Conservation (phyloP, 78 protist genomes). For the slime mould (Dictyostelium discoideum) region DNA sequence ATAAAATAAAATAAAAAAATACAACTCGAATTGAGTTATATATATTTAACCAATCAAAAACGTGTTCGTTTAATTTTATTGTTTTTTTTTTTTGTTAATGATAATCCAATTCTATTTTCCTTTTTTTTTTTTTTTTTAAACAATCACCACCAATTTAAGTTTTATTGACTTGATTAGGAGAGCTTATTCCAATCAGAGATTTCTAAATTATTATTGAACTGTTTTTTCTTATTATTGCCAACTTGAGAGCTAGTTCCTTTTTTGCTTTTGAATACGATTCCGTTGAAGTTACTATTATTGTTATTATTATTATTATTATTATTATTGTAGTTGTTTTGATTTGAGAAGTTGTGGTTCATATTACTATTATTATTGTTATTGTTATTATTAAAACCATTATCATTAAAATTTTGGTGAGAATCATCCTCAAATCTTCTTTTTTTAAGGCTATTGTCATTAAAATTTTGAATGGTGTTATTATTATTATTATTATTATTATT, state of each 20-base stretch:
- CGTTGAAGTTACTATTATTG: not conserved
- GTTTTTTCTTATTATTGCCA: not conserved
- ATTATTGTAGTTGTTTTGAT: too few species aligned
- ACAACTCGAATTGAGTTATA: not conserved
- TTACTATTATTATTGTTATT: not conserved
- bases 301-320: not conserved
- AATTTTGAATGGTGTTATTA: not conserved
- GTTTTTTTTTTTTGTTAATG: not conserved
- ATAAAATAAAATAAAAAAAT: not conserved
- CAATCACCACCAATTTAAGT: too few species aligned
- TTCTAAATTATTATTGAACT: not conserved
- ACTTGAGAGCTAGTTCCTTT: not conserved
- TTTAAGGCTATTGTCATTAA: not conserved
- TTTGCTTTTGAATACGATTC: not conserved
- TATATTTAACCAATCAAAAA: not conserved
- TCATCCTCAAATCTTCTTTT: not conserved
- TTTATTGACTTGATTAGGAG: not conserved
- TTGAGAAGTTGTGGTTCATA: not conserved
- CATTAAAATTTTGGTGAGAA: not conserved
- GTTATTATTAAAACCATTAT: not conserved
- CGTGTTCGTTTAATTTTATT: not conserved
- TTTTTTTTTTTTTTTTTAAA: not conserved
- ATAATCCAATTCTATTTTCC: not conserved
- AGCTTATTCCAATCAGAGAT: not conserved
- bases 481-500: not conserved